Base-by-base conservation (phyloP, 305 asterid genomes). In the Salvia sclarea region DNA sequence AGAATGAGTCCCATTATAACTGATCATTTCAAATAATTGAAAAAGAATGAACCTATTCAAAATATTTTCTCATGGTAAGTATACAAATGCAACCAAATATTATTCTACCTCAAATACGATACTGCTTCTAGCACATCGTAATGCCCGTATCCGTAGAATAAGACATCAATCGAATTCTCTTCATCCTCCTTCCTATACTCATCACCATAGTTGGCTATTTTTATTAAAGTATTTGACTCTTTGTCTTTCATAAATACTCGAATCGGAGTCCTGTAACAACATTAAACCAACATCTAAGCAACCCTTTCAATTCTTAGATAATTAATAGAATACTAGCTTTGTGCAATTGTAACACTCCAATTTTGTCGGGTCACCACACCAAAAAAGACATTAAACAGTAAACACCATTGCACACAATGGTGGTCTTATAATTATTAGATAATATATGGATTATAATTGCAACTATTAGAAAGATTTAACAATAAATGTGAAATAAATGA, bases 101-200 rank as follows among this genome's bases (percentile, higher is more conserved):
- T 7, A 30, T 7, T 0, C 5, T 4, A 56, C 13, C 43, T 56
- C 6, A 5, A 25, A 28, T n/a, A 43, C 48, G 69, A 64, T 41
- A 78, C 43, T 3, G 77, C 53, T 68, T 89, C 91, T 64, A 92
- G 54, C 14, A 89, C 85, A 52, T 92, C 98, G 61, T 92, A 92
- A 59, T 92, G 98, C 24, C 98, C 96, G 77, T 92, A 89, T 3
- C 94, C 92, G 72, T 92, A 90, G 69, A 87, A 92, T 70, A 92
- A 66, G 66, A 89, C 86, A 54, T 82, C 79, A 20, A 92, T 92
- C 1, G 83, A 75, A 48, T 59, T 72, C n/a, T 71, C 82, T 8
- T 71, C 83, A n/a, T n/a, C n/a, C n/a, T 80, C 79, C 66, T 75
- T 84, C 45, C 13, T 66, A 73, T 92, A 87, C 72, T 89, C 92